Conservation (phyloP, 2,329 filamentous ascomycete genomes). For the Leptosphaerulina australis region DNA sequence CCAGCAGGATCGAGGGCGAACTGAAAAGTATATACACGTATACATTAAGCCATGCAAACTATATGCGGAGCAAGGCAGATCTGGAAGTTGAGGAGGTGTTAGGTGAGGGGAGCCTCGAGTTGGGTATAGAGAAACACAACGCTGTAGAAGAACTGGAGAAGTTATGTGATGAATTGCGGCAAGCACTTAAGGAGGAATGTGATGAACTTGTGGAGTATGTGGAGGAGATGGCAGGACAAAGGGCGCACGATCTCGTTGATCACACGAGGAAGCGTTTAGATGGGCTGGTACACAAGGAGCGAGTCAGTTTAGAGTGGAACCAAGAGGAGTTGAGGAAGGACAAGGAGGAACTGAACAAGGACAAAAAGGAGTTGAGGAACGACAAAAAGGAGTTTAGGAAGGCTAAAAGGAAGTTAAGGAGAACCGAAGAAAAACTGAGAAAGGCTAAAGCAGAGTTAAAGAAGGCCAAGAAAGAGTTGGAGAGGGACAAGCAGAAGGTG, state of each 20-base stretch:
- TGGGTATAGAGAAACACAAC: too few species aligned
- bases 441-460: too few species aligned
- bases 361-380: neutral
- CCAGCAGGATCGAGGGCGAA: slow-evolving; percentile 1
- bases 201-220: neutral
- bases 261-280: neutral
- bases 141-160: neutral
- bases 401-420: neutral
- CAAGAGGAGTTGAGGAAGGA: neutral
- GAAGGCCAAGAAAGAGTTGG: too few species aligned
- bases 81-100: slow-evolving; percentile 17
- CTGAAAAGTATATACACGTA: slow-evolving; percentile 10
- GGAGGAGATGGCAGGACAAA: neutral
- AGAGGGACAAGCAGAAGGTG: too few species aligned
- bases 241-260: neutral
- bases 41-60: slow-evolving; percentile 12
- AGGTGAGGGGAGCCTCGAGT: slow-evolving; percentile 5
- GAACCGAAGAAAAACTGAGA: too few species aligned
- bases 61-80: slow-evolving; percentile 12
- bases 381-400: neutral
- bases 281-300: neutral
- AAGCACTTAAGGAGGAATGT: neutral
- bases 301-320: neutral
- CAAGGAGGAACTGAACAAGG: neutral
- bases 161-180: neutral